phyloP scores from a whole-genome alignment of 495 filamentous ascomycete species.

The Tuber magnatum region DNA sequence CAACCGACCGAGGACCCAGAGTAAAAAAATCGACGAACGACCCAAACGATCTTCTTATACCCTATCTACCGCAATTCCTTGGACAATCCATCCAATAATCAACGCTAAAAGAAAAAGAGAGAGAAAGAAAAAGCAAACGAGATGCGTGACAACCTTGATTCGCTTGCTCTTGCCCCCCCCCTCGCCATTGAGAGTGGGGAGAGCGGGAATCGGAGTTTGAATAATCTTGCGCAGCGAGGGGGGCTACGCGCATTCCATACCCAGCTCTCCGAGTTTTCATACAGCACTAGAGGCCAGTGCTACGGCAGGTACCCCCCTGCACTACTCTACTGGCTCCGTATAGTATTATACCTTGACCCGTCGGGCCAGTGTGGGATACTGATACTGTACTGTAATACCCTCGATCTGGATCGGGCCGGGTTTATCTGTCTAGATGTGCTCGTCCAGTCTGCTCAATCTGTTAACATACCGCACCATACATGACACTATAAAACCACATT shows the following conservation, averaged over 20 bases:
- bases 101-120: not conserved
- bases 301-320: not conserved
- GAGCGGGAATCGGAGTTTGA: not conserved
- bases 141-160: not conserved
- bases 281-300: not conserved
- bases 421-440: not conserved
- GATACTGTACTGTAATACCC: not conserved
- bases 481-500: not conserved
- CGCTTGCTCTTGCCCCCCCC: not conserved
- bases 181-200: not conserved
- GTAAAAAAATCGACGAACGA: not conserved
- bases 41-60: constrained; percentile 2
- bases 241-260: not conserved
- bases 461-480: not conserved
- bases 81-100: not conserved
- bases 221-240: not conserved
- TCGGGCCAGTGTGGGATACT: not conserved
- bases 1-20: not conserved
- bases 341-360: not conserved
- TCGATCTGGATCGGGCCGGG: not conserved
- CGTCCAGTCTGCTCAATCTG: not conserved
- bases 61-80: not conserved
- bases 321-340: not conserved
- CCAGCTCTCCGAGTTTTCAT: not conserved
- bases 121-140: not conserved